Evolutionary conservation across 148 eudicot genomes (phyloP), one percentile per base, ranked within the genome.

Genomic region (Diospyros kaki): DNA sequence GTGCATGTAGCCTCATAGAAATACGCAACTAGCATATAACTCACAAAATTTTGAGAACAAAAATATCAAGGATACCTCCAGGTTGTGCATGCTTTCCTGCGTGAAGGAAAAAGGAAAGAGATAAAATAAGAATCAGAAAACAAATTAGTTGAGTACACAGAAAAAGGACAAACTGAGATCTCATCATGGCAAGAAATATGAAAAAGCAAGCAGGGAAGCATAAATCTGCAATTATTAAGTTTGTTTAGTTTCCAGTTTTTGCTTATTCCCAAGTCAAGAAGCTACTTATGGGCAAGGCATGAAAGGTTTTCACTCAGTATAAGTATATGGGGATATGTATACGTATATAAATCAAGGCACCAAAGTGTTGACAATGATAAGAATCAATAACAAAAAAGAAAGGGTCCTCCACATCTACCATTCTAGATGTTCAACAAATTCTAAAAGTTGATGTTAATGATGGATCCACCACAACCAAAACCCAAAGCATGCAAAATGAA

Each of bases 1-100:
- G 10, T 13, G n/a, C 54, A 50, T 60, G 39, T 68, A 41, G 18
- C 68, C 28, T 11, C 46, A 38, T 58, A 38, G 42, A 58, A 68
- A 13, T 44, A 48, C 40, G 50, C 6, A 60, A 13, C 40, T 17
- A 50, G 13, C 11, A 45, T 38, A 62, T 1, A 62, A 52, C 12
- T 8, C 39, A 61, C 12, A 17, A 1, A 45, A 9, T 9, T 45
- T 68, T 1, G 62, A 13, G 62, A 48, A 60, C 9, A 39, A 5
- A 1, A 6, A 69, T 5, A 39, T 43, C 44, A 74, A 74, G 71
- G 79, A 76, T 82, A 95, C 98, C 98, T 79, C 94, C 97, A 74
- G 96, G 82, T 43, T 87, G 86, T 52, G 86, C 93, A 81, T 84
- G 90, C 78, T 88, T 95, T 81, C 97, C 98, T 95, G 91, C 83